Evolutionary conservation across 2,329 filamentous ascomycete species (phyloP).

Genomic region (Fulvia fulva): DNA sequence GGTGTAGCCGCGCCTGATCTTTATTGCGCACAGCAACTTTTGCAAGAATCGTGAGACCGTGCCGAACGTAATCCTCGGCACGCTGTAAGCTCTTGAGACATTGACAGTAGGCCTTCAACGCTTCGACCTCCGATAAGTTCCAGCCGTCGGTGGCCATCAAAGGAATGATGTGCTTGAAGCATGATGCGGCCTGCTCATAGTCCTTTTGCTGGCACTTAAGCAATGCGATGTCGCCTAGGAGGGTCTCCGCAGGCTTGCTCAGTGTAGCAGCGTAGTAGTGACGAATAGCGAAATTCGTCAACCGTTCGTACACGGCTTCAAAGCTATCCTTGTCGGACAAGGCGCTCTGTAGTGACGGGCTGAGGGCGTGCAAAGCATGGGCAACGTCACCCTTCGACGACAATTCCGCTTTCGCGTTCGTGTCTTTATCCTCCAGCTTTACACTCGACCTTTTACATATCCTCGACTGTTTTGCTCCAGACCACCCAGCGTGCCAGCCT

Average conservation of each 20-base stretch:
- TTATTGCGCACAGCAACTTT: constrained; percentile 51
- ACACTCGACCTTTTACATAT: background rate
- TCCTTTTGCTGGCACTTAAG: constrained; percentile 70
- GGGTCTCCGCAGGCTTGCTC: constrained; percentile 69
- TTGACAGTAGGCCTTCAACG: constrained; percentile 79
- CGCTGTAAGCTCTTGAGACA: constrained; percentile 75
- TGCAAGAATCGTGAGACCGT: constrained; percentile 68
- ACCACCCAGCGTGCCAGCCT: constrained; percentile 76
- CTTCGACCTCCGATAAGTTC: constrained; percentile 73
- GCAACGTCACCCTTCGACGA: background rate
- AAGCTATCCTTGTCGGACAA: constrained; percentile 38
- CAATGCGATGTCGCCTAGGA: constrained; percentile 79
- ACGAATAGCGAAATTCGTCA: constrained; percentile 80
- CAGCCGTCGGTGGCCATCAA: constrained; percentile 77
- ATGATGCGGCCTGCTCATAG: constrained; percentile 67
- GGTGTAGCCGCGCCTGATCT: background rate
- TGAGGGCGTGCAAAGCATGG: constrained; percentile 6
- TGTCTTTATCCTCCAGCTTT: background rate
- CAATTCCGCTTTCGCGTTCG: background rate
- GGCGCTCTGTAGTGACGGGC: constrained; percentile 30
- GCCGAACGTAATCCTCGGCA: constrained; percentile 73
- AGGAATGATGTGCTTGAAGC: constrained; percentile 73
- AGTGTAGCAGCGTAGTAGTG: constrained; percentile 79
- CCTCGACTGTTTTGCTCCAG: constrained; percentile 28
- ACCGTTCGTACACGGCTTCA: constrained; percentile 46